Percentiles rank a stretch among this genome's conserved stretches.
Conservation (phyloP, 495 filamentous ascomycete genomes). For the Aspergillus nidulans region DNA sequence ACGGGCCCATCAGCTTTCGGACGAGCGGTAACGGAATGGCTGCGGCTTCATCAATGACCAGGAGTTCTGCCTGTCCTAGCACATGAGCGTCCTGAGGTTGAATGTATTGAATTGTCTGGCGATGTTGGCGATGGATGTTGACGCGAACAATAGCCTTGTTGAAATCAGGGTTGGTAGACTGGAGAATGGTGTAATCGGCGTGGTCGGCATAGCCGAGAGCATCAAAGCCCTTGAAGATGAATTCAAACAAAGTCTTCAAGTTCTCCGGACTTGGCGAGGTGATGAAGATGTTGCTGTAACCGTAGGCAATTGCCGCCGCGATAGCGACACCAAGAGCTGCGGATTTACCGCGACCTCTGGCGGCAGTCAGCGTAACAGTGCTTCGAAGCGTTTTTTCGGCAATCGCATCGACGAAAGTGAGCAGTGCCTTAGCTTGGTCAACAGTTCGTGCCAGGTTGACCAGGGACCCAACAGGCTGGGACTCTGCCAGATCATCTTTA, state of each 20-base stretch:
- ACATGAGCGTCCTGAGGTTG: conserved; percentile 93
- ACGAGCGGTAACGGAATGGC: conserved; percentile 93
- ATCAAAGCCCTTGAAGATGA: conserved; percentile 98
- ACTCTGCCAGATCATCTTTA: conserved; percentile 80
- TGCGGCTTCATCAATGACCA: conserved; percentile 97
- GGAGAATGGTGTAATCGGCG: conserved; percentile 94
- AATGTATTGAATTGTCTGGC: conserved; percentile 98
- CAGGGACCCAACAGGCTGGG: conserved; percentile 79
- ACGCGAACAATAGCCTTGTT: conserved; percentile 98
- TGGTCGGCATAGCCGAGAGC: conserved; percentile 89
- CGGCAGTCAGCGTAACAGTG: conserved; percentile 91
- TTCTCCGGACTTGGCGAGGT: conserved; percentile 98
- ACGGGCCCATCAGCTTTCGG: conserved; percentile 93
- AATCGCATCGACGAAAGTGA: conserved; percentile 95
- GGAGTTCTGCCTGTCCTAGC: conserved; percentile 88
- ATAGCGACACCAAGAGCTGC: conserved; percentile 92
- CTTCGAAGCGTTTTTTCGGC: conserved; percentile 91
- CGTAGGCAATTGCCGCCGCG: conserved; percentile 88
- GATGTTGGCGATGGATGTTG: conserved; percentile 90
- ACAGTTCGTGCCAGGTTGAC: conserved; percentile 81
- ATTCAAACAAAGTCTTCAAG: conserved; percentile 96
- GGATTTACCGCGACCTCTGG: conserved; percentile 94
- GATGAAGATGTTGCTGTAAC: conserved; percentile 99
- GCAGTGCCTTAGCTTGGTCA: conserved; percentile 90
- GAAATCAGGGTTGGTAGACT: conserved; percentile 97